phyloP scores from a whole-genome alignment of 148 eudicot genomes.

The Rhododendron ovatum region DNA sequence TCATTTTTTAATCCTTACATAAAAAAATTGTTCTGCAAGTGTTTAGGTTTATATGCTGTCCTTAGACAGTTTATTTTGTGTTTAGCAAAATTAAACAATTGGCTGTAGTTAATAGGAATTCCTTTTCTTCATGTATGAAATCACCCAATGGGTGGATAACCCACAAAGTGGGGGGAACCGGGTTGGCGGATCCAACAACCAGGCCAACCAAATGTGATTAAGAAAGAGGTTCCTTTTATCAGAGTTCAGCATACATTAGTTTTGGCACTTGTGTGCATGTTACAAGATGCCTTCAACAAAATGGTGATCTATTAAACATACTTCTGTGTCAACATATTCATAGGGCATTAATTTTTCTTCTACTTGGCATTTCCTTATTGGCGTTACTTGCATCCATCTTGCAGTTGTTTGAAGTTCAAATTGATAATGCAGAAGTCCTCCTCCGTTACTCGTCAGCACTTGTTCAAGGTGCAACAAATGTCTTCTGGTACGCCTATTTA shows the following conservation, averaged over 20 bases:
- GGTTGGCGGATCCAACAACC: neutral
- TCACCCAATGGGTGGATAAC: neutral
- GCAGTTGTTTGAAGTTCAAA: conserved; percentile 87
- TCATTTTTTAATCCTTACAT: neutral
- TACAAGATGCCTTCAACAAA: neutral
- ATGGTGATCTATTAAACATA: neutral
- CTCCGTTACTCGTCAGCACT: conserved; percentile 96
- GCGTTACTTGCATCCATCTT: conserved; percentile 7
- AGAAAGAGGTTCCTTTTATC: neutral
- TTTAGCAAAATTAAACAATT: neutral
- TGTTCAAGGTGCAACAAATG: conserved; percentile 93
- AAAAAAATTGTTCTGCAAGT: neutral
- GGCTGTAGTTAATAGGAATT: neutral
- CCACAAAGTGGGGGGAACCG: neutral
- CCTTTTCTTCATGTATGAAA: neutral
- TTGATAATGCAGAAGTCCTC: conserved; percentile 77
- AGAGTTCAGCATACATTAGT: neutral
- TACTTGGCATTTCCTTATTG: neutral
- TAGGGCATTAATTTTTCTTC: neutral
- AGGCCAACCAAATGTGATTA: neutral
- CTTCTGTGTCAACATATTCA: neutral
- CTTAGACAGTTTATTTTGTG: neutral
- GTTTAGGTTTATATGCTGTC: neutral
- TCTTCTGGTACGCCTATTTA: conserved; percentile 68
- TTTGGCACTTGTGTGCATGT: neutral